Evolutionary conservation across 1,139 yeast species (phyloP).

Genomic region (Debaryomyces coudertii): DNA sequence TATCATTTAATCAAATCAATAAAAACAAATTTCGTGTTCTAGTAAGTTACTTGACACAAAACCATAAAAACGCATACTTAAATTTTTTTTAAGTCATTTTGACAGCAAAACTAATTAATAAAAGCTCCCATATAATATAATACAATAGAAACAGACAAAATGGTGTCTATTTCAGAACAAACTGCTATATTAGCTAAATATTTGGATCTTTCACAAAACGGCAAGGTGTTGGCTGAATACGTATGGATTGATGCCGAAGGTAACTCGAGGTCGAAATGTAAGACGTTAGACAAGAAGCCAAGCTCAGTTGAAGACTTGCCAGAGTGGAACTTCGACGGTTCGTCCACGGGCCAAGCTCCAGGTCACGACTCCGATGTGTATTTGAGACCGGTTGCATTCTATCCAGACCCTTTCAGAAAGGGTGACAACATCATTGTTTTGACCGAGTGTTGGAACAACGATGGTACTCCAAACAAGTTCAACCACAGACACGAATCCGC

Average conservation of each 20-base stretch:
- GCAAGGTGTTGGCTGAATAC: slow-evolving; percentile 90
- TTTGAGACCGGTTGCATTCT: slow-evolving; percentile 90
- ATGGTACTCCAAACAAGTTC: slow-evolving; percentile 97
- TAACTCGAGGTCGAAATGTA: slow-evolving; percentile 91
- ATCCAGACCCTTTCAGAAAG: slow-evolving; percentile 96
- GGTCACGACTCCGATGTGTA: slow-evolving; percentile 96
- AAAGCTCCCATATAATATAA: slow-evolving; percentile 3
- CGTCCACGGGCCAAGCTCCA: slow-evolving; percentile 98
- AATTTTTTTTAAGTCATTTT: not conserved
- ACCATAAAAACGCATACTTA: slow-evolving; percentile 1
- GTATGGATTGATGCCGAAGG: slow-evolving; percentile 97
- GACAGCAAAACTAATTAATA: not conserved
- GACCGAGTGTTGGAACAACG: slow-evolving; percentile 97
- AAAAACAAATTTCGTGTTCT: slow-evolving; percentile 2
- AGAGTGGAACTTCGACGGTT: slow-evolving; percentile 99
- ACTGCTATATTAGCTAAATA: slow-evolving; percentile 81
- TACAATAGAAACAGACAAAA: slow-evolving; percentile 14
- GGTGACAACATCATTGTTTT: slow-evolving; percentile 96
- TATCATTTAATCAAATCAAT: not conserved
- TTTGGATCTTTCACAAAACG: slow-evolving; percentile 80
- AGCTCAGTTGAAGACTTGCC: slow-evolving; percentile 83
- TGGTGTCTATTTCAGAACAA: slow-evolving; percentile 63
- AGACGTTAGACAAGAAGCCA: slow-evolving; percentile 74
- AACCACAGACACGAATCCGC: slow-evolving; percentile 98
- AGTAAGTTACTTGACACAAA: slow-evolving; percentile 2